Base-by-base conservation (phyloP, 2,329 filamentous ascomycete species). In the Alternaria angustiovoidea region DNA sequence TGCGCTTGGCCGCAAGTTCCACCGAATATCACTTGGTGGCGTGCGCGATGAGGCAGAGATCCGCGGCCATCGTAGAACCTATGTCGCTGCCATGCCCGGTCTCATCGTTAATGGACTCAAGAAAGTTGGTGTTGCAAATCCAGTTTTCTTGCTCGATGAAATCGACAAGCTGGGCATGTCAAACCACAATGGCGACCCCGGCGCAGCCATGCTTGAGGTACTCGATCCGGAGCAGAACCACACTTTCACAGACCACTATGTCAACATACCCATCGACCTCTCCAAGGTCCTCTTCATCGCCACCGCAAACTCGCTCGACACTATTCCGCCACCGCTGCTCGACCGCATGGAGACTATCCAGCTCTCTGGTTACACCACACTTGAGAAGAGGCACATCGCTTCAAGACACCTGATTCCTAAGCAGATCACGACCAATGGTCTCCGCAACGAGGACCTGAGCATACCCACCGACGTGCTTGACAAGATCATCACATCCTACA, bases 11-110 rank as follows among this genome's bases (percentile, higher is more conserved):
- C 89, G 95, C 65, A 96, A 97, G 78, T 99, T 99, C 78, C 94
- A 99, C 79, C 89, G 95, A 46, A 97, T 99, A 70, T 98, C 95
- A 4, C 88, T 99, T 4, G 95, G 95, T 62, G 95, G 95, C 69
- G 94, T 99, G 3, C 86, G 95, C 55, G 95, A 99, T 72, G 95
- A 99, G 78, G 95, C 95, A 16, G 95, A 99, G 81, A 98, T 99
- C 61, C 88, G 95, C 61, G 95, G 95, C 9, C 95, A 99, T 79
- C 87, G 95, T 57, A 87, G 95, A 69, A 99, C 95, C 0, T 99
- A 99, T 75, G 95, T 99, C 59, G 95, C 95, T 22, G 95, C 95
- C n/a, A 97, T 99, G 94, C 95, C 95, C 9, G 95, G 95, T 54
- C 84, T 98, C 56, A 91, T 99, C 60, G 94, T 98, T 30, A 94